These are phyloP conservation scores for Dalbergia cochinchinensis DNA, from an alignment of 306 rosid genomes.

Conservation along the genomic window DNA sequence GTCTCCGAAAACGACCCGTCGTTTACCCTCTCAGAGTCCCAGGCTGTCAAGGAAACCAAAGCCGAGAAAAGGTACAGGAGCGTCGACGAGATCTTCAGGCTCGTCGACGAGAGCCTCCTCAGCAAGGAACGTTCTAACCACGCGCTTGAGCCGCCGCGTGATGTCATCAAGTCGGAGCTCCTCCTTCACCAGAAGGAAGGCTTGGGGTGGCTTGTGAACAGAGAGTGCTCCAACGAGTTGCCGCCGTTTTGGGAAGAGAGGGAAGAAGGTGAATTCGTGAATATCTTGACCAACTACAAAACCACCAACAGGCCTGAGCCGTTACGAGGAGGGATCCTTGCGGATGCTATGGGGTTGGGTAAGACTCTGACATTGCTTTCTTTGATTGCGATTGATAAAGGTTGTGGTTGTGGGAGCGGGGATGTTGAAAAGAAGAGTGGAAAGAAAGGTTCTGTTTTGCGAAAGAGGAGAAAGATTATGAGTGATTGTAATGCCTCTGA, in stretches of 20 bases:
- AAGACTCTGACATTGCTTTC: conserved; percentile 83
- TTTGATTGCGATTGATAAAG: conserved; percentile 66
- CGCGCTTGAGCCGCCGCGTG: conserved; percentile 57
- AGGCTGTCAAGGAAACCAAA: conserved; percentile 65
- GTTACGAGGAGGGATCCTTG: conserved; percentile 78
- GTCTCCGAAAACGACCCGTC: conserved; percentile 36
- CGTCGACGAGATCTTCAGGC: conserved; percentile 62
- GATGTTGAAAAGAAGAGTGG: background rate
- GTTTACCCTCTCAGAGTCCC: conserved; percentile 67
- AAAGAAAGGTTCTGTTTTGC: background rate
- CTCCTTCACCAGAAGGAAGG: conserved; percentile 78
- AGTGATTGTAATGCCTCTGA: background rate
- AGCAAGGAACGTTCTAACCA: conserved; percentile 43
- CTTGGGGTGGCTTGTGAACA: conserved; percentile 67
- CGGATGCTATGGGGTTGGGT: conserved; percentile 86
- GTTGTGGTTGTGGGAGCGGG: background rate
- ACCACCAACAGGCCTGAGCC: conserved; percentile 62
- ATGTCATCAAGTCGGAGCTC: conserved; percentile 63
- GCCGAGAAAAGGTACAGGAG: conserved; percentile 16
- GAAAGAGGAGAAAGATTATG: background rate
- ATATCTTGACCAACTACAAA: conserved; percentile 65
- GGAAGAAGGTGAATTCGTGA: conserved; percentile 57
- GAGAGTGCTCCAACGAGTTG: conserved; percentile 63
- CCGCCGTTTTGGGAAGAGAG: conserved; percentile 84
- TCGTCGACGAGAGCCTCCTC: conserved; percentile 37